Percentiles rank a stretch among this genome's conserved stretches.
phyloP scores from a whole-genome alignment of 225 moss, liverwort and hornwort species.

The Takakia lepidozioides region DNA sequence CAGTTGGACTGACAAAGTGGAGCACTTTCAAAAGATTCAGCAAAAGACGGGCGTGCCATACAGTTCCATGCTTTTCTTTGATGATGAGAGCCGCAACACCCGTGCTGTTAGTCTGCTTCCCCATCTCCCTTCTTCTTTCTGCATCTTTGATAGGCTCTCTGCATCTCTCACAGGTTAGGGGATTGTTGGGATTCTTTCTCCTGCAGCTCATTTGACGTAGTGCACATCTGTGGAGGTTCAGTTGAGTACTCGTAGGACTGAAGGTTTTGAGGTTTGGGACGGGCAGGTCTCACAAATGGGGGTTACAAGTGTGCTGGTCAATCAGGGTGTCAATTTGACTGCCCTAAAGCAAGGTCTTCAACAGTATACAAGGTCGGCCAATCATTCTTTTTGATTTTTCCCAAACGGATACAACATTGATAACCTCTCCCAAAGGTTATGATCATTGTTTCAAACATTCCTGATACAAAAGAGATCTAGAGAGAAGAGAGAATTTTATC shows the following conservation, averaged over 20 bases:
- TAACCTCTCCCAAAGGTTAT: too few species aligned
- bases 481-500: too few species aligned
- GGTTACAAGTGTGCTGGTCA: constrained; percentile 33
- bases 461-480: too few species aligned
- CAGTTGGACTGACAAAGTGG: constrained; percentile 78
- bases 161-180: neutral
- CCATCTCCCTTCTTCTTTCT: neutral
- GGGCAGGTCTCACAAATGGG: constrained; percentile 43
- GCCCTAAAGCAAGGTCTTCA: constrained; percentile 31
- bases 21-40: constrained; percentile 80
- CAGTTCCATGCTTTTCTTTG: constrained; percentile 72
- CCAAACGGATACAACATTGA: too few species aligned
- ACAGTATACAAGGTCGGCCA: constrained; percentile 19
- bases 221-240: neutral
- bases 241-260: neutral
- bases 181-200: neutral
- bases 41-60: constrained; percentile 65
- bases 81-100: constrained; percentile 84
- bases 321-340: constrained; percentile 38
- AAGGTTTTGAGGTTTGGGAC: neutral
- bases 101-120: constrained; percentile 40
- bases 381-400: too few species aligned
- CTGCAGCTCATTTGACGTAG: neutral
- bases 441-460: too few species aligned
- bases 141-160: neutral